Evolutionary conservation across 192 early-diverging fungal species (phyloP), one percentile per base, ranked within the genome.

Genomic region (Chytriomyces hyalinus): DNA sequence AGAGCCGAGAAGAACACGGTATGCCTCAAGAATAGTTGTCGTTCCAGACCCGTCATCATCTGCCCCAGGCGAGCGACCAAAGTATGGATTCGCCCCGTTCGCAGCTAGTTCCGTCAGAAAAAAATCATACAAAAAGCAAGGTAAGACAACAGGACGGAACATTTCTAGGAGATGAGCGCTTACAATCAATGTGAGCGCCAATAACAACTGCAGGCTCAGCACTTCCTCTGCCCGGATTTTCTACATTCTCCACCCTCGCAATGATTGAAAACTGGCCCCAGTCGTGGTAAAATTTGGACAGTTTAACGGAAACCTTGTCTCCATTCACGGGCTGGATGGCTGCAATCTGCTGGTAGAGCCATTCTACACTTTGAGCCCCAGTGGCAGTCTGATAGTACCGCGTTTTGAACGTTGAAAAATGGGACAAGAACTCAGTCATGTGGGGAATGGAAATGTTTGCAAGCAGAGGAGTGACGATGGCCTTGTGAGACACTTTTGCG

Each of bases 41-140:
- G 91, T 92, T 11, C 97, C 97, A 62, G 92, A 94, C 45, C 97
- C 97, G 85, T 98, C 94, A 81, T 98, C 97, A 68, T 88, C 87
- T 61, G 93, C 95, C n/a, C 96, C 96, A 36, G 93, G 94, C 3
- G 93, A 83, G 8, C 91, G 87, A 24, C 93, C 94, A 74, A 78
- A 92, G 66, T 59, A 81, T 26, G 96, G 96, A 45, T 94, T 82
- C 90, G 36, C 36, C 36, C 36, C 36, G 36, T 36, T 36, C 36
- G 36, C 36, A 36, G 36, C 36, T 36, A 1, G 36, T 20, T n/a
- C 13, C 20, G 53, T 57, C 20, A 57, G 5, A 3, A 57, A 36
- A 1, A 36, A 36, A 57, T 13, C 53, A 20, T 13, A n/a, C 53
- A 57, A 57, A 20, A 57, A 57, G 53, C 2, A 57, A 2, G 53